phyloP scores from a whole-genome alignment of 2,329 filamentous ascomycete genomes.

The Colletotrichum kahawae region DNA sequence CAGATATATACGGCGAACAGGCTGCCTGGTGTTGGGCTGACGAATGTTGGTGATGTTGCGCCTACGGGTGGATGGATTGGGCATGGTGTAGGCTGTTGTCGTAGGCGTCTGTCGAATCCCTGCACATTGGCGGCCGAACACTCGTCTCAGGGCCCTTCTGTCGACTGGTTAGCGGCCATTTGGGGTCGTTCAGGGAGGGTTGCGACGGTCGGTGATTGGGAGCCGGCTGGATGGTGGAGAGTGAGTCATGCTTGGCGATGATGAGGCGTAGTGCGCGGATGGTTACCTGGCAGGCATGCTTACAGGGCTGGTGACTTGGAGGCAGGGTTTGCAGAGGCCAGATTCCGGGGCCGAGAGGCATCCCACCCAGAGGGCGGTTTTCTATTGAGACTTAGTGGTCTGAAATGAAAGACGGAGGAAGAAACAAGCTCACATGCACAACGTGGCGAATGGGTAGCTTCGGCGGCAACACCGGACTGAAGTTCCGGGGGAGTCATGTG shows the following conservation, averaged over 20 bases:
- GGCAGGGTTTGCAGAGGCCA: not conserved
- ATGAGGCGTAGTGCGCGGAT: conserved; percentile 3
- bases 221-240: not conserved
- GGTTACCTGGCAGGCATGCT: conserved; percentile 12
- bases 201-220: not conserved
- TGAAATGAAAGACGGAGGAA: not conserved
- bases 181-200: not conserved
- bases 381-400: not conserved
- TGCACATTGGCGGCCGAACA: not conserved
- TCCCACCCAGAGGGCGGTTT: not conserved
- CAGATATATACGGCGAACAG: not conserved
- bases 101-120: not conserved
- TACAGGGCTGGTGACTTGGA: not conserved
- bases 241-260: conserved; percentile 18
- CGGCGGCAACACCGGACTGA: not conserved
- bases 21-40: not conserved
- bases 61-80: not conserved
- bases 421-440: not conserved
- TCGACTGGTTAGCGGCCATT: not conserved
- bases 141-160: not conserved
- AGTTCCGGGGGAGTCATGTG: not conserved
- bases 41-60: not conserved
- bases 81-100: not conserved
- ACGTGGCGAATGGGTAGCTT: not conserved
- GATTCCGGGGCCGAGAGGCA: not conserved